Evolutionary conservation across 805 yeast genomes (phyloP), one percentile per base, ranked within the genome.

Genomic region (Schwanniomyces yamadae): DNA sequence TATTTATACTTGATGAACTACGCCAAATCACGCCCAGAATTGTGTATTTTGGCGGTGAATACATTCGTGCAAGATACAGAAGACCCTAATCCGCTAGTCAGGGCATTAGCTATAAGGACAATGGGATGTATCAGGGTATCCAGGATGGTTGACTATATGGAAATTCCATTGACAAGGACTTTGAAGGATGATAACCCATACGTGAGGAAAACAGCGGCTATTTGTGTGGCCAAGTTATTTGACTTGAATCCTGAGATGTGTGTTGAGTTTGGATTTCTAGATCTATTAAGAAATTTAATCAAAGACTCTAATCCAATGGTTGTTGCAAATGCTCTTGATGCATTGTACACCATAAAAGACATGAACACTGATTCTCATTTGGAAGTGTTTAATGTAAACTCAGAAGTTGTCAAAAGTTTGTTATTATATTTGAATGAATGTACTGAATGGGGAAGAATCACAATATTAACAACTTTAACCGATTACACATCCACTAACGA

Each of bases 61-160:
- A 93, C 99, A 1, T 93, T 93, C 72, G 96, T 93, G 17, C 77
- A 75, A 59, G 99, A 93, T 63, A 80, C 96, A 2, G 95, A 87
- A 56, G 98, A 93, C 58, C 95, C 96, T 33, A 93, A 93, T 55
- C 99, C 99, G 1, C 73, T 95, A 50, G 90, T 93, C 17, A 75
- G 98, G 37, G 96, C 98, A 1, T 76, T 93, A 63, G 98, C 99
- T 0, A 90, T 93, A 41, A 78, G 99, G 54, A 93, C 99, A 9
- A 93, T 93, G 99, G 98, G 99, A 0, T 91, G 97, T 66, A 89
- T 93, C 33, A 71, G 98, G 29, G 98, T 93, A 13, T 95, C 86
- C 54, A 90, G 85, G 60, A 90, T 93, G 80, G 86, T 89, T 28
- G 98, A 91, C 56, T 93, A 93, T 57, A 78, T 93, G 80, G 93